Conservation (phyloP, 2,329 filamentous ascomycete species). For the Talaromyces sp. region DNA sequence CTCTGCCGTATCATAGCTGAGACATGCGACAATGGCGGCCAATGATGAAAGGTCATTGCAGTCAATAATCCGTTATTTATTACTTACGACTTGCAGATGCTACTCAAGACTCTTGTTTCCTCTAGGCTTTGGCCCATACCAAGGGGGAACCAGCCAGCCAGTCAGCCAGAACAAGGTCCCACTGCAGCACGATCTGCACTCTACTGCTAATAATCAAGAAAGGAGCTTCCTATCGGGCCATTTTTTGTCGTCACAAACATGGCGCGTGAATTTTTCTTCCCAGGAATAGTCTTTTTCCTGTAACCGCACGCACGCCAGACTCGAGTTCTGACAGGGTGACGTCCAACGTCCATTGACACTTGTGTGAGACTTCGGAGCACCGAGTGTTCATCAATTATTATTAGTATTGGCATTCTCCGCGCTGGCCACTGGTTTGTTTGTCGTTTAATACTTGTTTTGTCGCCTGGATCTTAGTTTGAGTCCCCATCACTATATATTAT, state of each 20-base stretch:
- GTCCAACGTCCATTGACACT: background rate
- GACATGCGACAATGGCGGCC: background rate
- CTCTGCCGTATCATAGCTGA: background rate
- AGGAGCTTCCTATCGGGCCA: background rate
- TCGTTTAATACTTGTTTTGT: background rate
- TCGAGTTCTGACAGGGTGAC: background rate
- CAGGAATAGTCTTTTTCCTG: background rate
- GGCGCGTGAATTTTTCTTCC: background rate
- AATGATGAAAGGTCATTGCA: background rate
- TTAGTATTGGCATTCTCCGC: background rate
- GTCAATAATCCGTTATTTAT: background rate
- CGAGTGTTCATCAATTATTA: background rate
- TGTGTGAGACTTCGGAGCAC: background rate
- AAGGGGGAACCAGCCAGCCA: background rate
- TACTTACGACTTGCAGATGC: background rate
- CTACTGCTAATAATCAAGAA: background rate
- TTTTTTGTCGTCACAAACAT: background rate
- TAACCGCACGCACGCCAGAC: background rate
- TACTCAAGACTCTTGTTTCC: background rate
- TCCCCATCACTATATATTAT: background rate
- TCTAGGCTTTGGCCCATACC: background rate
- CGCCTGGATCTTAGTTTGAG: background rate
- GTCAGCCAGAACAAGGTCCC: background rate
- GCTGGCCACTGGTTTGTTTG: background rate
- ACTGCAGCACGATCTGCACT: background rate